Base-by-base conservation (phyloP, 164 flowering plant genomes). In the Stephania yunnanensis region DNA sequence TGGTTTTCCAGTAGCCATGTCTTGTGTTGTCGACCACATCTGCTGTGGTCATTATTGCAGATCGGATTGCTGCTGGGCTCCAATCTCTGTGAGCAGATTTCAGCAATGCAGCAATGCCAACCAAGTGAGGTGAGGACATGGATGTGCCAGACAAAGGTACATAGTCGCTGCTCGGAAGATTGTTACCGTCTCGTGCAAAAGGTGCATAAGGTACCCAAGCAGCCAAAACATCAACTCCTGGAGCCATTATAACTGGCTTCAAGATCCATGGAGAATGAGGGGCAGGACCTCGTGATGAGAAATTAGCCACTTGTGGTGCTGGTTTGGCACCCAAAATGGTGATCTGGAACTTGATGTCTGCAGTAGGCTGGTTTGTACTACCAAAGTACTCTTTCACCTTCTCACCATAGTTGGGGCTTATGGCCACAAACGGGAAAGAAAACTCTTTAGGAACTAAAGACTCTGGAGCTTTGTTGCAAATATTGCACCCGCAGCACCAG, bases 221-320 rank as follows among this genome's bases (percentile, higher is more conserved):
- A 65, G 83, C 82, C 75, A 85, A 53, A 13, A 85, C 77, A 65
- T 81, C 73, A 9, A 77, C 78, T 45, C 87, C 79, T 4, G 84
- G 87, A 25, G 87, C 87, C 48, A 83, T 8, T 46, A 83, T 58
- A 65, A 83, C 85, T 2, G 85, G 87, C 72, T 83, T 85, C 74
- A 82, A 30, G 22, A 82, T 79, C 81, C 78, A 44, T 12, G 85
- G 85, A 10, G 78, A 68, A 4, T 10, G 8, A 0, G 1, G 25
- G 36, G 69, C 71, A 0, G 84, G 87, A 7, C 87, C 87, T 58
- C 84, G 71, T 0, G 85, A 83, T 0, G 87, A 83, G 76, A 85
- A 85, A 2, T 30, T 5, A 0, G 84, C 86, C 68, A 83, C 86
- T 29, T 80, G 81, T 2, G 87, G 85, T 4, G 83, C 82, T 44